These are phyloP conservation scores for Elsinoe australis DNA, from an alignment of 2,329 filamentous ascomycete species.

Conservation along the genomic window DNA sequence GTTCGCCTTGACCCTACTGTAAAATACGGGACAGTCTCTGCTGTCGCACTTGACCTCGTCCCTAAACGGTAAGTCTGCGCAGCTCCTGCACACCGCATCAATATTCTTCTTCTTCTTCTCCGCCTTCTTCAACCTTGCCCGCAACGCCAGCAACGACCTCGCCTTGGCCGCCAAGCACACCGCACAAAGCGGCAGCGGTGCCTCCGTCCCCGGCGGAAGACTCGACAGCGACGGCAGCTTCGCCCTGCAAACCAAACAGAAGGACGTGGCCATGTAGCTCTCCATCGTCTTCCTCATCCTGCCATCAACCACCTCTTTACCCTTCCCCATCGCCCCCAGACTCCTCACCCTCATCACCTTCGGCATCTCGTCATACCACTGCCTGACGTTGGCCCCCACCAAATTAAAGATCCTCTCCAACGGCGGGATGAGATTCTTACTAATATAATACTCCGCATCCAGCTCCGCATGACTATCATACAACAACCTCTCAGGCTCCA, in stretches of 20 bases:
- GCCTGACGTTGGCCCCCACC: conserved; percentile 79
- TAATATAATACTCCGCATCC: conserved; percentile 94
- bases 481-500: conserved; percentile 76
- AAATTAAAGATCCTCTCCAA: conserved; percentile 95
- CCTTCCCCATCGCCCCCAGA: conserved; percentile 38
- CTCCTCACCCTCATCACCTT: conserved; percentile 71
- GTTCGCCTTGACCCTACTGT: conserved; percentile 60
- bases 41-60: conserved; percentile 84
- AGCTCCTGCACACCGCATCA: conserved; percentile 67
- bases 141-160: conserved; percentile 56
- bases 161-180: conserved; percentile 50
- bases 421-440: conserved; percentile 89
- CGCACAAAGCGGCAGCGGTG: conserved; percentile 47
- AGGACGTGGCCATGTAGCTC: conserved; percentile 76
- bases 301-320: conserved; percentile 23
- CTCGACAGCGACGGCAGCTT: conserved; percentile 43
- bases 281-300: conserved; percentile 67
- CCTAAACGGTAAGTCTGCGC: conserved; percentile 61
- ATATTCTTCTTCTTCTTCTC: conserved; percentile 60
- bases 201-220: conserved; percentile 22
- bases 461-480: conserved; percentile 69
- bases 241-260: conserved; percentile 67
- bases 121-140: conserved; percentile 52
- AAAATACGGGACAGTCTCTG: conserved; percentile 88
- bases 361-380: conserved; percentile 96